Percentiles rank a stretch among this genome's conserved stretches.
These are phyloP conservation scores for Smithsoniella earleae DNA, from an alignment of 163 green algal genomes.

Conservation along the genomic window DNA sequence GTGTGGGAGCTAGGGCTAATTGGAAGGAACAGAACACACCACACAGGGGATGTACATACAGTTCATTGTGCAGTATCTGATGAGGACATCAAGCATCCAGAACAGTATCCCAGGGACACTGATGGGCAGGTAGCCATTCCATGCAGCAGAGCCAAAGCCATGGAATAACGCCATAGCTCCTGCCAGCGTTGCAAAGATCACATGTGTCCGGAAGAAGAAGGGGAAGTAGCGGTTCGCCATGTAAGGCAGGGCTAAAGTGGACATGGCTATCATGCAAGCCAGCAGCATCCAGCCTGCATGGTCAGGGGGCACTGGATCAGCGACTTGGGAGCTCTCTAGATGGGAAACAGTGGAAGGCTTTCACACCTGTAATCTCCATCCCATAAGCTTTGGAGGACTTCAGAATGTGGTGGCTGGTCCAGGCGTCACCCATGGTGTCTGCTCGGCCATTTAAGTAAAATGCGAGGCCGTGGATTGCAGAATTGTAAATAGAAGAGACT, in stretches of 20 bases:
- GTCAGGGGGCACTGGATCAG: too few relatives aligned
- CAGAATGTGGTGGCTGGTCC: not conserved
- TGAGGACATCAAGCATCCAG: not conserved
- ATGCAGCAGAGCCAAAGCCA: not conserved
- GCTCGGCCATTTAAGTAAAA: conserved; percentile 1
- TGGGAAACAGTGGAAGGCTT: too few relatives aligned
- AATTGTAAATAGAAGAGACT: not conserved
- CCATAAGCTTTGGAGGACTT: not conserved
- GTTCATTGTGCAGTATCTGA: too few relatives aligned
- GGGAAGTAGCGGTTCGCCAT: conserved; percentile 10
- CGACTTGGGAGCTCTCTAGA: too few relatives aligned
- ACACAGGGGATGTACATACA: not conserved
- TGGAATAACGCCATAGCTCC: not conserved
- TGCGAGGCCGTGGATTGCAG: not conserved
- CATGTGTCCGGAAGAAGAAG: conserved; percentile 6
- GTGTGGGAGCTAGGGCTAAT: not conserved
- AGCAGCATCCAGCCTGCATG: not conserved
- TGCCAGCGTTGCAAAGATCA: not conserved
- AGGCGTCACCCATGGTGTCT: not conserved
- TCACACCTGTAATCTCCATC: conserved; percentile 15
- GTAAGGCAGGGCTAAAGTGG: not conserved
- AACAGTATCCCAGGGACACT: not conserved
- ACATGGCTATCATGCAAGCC: conserved; percentile 1
- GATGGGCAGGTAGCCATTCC: not conserved
- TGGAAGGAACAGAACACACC: not conserved